Conservation (phyloP, 1,139 yeast species). For the Taiozyma sp. region DNA sequence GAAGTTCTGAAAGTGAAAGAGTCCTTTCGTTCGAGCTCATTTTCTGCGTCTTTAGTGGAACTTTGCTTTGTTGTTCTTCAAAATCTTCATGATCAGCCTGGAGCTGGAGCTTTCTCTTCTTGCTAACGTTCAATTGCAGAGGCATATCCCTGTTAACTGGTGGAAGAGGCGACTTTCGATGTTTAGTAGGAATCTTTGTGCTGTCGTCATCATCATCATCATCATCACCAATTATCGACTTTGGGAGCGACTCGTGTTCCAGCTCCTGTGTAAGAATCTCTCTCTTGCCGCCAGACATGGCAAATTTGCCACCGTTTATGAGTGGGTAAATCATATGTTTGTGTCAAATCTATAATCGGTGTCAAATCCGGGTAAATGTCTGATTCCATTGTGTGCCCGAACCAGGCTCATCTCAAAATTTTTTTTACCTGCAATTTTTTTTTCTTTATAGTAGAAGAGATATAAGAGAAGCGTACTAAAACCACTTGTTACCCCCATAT, state of each 20-base stretch:
- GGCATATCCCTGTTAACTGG: background rate
- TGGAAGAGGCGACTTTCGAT: background rate
- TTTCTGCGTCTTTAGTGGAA: background rate
- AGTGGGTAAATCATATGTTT: background rate
- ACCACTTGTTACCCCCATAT: background rate
- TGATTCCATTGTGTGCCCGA: background rate
- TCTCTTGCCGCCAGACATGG: background rate
- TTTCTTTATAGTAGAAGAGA: background rate
- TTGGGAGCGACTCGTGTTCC: background rate
- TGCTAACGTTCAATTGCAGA: constrained; percentile 3
- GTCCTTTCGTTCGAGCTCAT: constrained; percentile 10
- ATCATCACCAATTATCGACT: background rate
- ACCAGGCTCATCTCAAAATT: background rate
- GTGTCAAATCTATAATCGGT: background rate
- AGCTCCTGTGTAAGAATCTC: background rate
- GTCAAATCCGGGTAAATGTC: background rate
- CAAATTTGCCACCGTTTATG: background rate
- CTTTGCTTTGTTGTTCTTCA: background rate
- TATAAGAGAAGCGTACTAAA: background rate
- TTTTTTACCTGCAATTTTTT: background rate
- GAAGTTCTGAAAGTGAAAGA: constrained; percentile 22
- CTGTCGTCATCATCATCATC: background rate
- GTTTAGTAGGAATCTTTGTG: background rate
- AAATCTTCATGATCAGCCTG: constrained; percentile 5
- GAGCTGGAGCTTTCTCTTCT: constrained; percentile 13